These are phyloP conservation scores for Picocystis sp. DNA, from an alignment of 163 green algal species.

Conservation along the genomic window DNA sequence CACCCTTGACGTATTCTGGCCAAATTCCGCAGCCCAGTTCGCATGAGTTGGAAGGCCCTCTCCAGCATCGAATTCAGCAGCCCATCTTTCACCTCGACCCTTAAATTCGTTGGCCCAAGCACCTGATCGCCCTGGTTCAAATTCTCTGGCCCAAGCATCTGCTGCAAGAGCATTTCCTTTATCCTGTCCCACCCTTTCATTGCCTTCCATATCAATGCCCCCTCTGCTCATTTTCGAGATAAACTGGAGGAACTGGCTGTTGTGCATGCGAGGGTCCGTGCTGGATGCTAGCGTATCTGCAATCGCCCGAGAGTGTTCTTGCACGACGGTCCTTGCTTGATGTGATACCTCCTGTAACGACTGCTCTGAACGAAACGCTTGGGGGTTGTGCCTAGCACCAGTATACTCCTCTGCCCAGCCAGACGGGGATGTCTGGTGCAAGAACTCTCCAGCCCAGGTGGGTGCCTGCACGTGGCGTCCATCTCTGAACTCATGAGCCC, in stretches of 20 bases:
- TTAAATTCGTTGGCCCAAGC: constrained; percentile 34
- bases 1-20: constrained; percentile 11
- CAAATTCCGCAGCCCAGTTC: constrained; percentile 41
- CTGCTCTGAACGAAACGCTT: too few species aligned
- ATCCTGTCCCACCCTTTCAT: constrained; percentile 35
- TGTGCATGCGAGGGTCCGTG: constrained; percentile 68
- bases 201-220: constrained; percentile 79
- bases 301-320: constrained; percentile 16
- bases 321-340: too few species aligned
- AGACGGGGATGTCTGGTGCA: too few species aligned
- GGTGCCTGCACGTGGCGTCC: too few species aligned
- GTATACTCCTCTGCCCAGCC: too few species aligned
- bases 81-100: background rate
- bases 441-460: too few species aligned
- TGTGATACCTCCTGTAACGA: too few species aligned
- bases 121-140: constrained; percentile 4
- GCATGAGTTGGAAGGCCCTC: constrained; percentile 1
- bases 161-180: background rate
- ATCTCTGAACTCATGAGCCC: too few species aligned
- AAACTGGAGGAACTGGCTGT: constrained; percentile 90
- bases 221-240: constrained; percentile 90
- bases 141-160: constrained; percentile 28
- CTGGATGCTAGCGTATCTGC: constrained; percentile 41
- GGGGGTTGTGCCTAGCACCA: too few species aligned
- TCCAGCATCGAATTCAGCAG: background rate